phyloP scores from a whole-genome alignment of 2,329 filamentous ascomycete species.

The Rhytidhysteron rufulum region DNA sequence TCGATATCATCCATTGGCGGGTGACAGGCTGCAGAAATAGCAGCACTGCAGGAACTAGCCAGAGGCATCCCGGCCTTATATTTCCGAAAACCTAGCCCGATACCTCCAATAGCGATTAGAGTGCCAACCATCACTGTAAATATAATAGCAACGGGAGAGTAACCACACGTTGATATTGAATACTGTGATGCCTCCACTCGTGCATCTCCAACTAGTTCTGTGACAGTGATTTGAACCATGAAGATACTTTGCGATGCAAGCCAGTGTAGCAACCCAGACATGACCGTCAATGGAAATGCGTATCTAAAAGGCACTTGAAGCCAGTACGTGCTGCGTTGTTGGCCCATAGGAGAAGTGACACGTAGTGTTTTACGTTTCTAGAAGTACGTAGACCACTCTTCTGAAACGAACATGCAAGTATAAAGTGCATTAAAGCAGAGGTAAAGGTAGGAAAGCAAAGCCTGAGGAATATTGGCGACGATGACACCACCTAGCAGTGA shows the following conservation, averaged over 20 bases:
- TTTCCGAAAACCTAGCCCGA: slow-evolving; percentile 7
- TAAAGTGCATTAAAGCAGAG: slow-evolving; percentile 43
- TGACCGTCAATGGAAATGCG: slow-evolving; percentile 30
- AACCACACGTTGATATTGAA: slow-evolving; percentile 8
- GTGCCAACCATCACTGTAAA: slow-evolving; percentile 5
- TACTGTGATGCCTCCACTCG: neutral
- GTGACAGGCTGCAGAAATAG: slow-evolving; percentile 34
- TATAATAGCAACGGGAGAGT: slow-evolving; percentile 6
- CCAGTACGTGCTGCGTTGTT: slow-evolving; percentile 41
- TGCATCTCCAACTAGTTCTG: too few species aligned
- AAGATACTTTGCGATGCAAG: slow-evolving; percentile 44
- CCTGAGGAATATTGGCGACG: slow-evolving; percentile 47
- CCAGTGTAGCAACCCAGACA: slow-evolving; percentile 39
- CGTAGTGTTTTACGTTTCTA: slow-evolving; percentile 28
- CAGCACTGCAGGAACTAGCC: slow-evolving; percentile 22
- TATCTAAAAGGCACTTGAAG: slow-evolving; percentile 38
- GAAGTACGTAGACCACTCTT: slow-evolving; percentile 46
- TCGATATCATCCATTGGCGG: slow-evolving; percentile 10
- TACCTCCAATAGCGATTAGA: too few species aligned
- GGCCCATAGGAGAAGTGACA: slow-evolving; percentile 27
- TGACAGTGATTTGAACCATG: slow-evolving; percentile 24
- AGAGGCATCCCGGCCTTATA: slow-evolving; percentile 24
- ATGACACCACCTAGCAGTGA: slow-evolving; percentile 30
- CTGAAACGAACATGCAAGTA: slow-evolving; percentile 44
- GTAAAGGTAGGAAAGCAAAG: slow-evolving; percentile 46